Base-by-base conservation (phyloP, 73 alveolate species). In the Uronychia setigera region DNA sequence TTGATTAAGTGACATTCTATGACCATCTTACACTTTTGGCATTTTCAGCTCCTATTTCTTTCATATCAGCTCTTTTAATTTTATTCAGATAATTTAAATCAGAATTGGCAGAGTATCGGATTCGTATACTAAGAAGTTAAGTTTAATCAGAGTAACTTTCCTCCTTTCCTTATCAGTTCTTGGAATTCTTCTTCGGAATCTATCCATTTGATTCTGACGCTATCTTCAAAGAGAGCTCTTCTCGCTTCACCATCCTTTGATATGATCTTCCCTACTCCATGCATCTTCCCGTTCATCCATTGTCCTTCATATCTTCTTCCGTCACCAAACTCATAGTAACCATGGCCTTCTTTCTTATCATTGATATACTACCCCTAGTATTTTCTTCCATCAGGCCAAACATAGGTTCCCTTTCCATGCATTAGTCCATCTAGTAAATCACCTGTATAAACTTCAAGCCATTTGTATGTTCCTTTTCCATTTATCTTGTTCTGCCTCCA, bases 301-400 rank as follows among this genome's bases (percentile, higher is more conserved):
- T 92, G 92, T 28, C 99, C 99, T 57, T 89, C 96, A 91, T 96
- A 96, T 77, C 89, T 91, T 88, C 98, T 95, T 29, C 99, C 99
- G 76, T 98, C 98, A 58, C 96, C 96, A 99, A 99, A 98, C 26
- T 84, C 85, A 88, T 95, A 98, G 14, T 94, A 87, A 28, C 99
- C 99, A 76, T 88, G 91, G 0, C 99, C 99, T 60, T 90, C 96
- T 93, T 98, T 98, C 87, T 93, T 94, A 82, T 98, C 99, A 84
- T 81, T 89, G 78, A 82, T 75, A 87, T 97, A 98, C 88, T 98
- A 97, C 27, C 99, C 99, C 76, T 91, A 96, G 91, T 98, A 98
- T 76, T 91, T 93, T 60, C 99, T 94, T n/a, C 99, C 99, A 91
- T 98, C 99, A 31, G 86, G 93, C 99, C 99, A 98, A 33, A 92